A percentile compares a stretch with the other conserved stretches of the same genome.
These are phyloP conservation scores for Scheffersomyces stambukii DNA, from an alignment of 1,139 yeast genomes.

Conservation along the genomic window DNA sequence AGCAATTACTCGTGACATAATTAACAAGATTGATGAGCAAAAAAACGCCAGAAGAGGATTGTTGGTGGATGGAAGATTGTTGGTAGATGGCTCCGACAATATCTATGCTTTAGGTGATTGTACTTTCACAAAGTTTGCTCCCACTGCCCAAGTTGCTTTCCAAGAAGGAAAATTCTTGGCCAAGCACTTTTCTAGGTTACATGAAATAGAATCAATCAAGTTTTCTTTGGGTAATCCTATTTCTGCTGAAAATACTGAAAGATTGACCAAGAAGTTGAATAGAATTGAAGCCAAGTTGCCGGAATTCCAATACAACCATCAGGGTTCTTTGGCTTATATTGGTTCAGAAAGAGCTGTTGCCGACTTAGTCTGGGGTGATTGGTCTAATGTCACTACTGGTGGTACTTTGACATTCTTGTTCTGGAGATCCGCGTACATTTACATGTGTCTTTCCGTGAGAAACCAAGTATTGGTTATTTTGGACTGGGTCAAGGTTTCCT, in stretches of 20 bases:
- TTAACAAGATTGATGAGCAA: slow-evolving; percentile 73
- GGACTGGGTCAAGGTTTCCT: slow-evolving; percentile 84
- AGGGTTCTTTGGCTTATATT: slow-evolving; percentile 76
- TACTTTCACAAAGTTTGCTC: slow-evolving; percentile 85
- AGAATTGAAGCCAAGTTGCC: slow-evolving; percentile 47
- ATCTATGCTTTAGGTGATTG: slow-evolving; percentile 94
- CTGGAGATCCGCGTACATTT: slow-evolving; percentile 92
- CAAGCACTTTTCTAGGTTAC: slow-evolving; percentile 61
- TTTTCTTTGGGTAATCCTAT: slow-evolving; percentile 25
- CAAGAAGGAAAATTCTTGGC: slow-evolving; percentile 90
- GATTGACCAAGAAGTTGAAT: slow-evolving; percentile 36
- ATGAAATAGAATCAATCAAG: slow-evolving; percentile 62
- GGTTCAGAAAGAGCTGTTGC: slow-evolving; percentile 95
- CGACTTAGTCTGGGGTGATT: slow-evolving; percentile 83
- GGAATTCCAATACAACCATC: slow-evolving; percentile 58
- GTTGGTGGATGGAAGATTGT: slow-evolving; percentile 75
- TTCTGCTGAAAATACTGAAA: slow-evolving; percentile 32
- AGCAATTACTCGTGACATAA: slow-evolving; percentile 64
- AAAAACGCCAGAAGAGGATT: slow-evolving; percentile 87
- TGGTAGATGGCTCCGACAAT: slow-evolving; percentile 79
- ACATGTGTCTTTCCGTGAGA: slow-evolving; percentile 87
- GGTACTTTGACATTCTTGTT: slow-evolving; percentile 85
- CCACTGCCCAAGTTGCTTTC: slow-evolving; percentile 96
- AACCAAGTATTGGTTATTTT: slow-evolving; percentile 79
- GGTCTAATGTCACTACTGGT: slow-evolving; percentile 76